These are phyloP conservation scores for Pichia sp. DNA, from an alignment of 1,139 yeast species.

Conservation along the genomic window DNA sequence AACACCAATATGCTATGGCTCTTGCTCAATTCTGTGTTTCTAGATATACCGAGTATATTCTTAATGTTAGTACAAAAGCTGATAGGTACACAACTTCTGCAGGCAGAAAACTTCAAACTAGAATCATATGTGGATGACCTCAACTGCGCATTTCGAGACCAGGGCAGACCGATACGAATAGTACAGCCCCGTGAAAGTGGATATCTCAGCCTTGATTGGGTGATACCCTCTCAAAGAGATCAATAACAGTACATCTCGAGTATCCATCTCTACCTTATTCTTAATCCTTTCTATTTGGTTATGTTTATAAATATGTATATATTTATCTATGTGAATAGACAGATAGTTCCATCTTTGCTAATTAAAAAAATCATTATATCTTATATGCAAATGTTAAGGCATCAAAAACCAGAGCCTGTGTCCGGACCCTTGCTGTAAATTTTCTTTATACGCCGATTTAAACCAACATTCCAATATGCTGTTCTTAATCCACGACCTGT, in stretches of 20 bases:
- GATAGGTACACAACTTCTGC: background rate
- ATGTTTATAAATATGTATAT: background rate
- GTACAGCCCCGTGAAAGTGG: slow-evolving; percentile 57
- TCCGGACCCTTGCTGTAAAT: slow-evolving; percentile 34
- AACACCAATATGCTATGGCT: slow-evolving; percentile 1
- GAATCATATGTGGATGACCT: slow-evolving; percentile 44
- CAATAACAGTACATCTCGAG: too few relatives aligned
- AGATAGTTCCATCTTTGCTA: slow-evolving; percentile 22
- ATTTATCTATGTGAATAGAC: background rate
- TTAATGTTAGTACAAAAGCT: background rate
- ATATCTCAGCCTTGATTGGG: slow-evolving; percentile 57
- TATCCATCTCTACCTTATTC: background rate
- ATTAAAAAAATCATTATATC: background rate
- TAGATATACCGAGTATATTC: slow-evolving; percentile 2
- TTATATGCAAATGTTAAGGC: background rate
- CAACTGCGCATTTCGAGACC: slow-evolving; percentile 36
- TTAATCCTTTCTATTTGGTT: background rate
- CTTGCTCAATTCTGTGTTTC: slow-evolving; percentile 1
- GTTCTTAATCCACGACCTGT: slow-evolving; percentile 48
- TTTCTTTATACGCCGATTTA: slow-evolving; percentile 47
- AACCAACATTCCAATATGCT: slow-evolving; percentile 53
- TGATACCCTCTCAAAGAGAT: slow-evolving; percentile 39
- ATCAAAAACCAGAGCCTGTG: slow-evolving; percentile 22
- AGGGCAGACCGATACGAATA: slow-evolving; percentile 36
- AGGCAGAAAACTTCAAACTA: slow-evolving; percentile 29